Percentiles rank a stretch among this genome's conserved stretches.
Evolutionary conservation across 2,329 filamentous ascomycete species (phyloP).

Genomic region (Pseudogymnoascus sp.): DNA sequence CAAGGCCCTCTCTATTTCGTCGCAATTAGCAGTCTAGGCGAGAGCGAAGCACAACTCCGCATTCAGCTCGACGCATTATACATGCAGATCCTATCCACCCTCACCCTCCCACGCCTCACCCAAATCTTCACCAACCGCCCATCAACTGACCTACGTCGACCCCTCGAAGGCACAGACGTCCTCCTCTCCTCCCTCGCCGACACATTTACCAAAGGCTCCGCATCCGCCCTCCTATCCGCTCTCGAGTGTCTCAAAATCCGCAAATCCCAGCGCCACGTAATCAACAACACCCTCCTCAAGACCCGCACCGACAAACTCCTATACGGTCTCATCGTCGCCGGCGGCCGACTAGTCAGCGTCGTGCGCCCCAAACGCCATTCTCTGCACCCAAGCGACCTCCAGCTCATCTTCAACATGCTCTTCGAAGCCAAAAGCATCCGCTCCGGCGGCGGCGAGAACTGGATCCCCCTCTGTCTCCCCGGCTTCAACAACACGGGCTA

Average conservation of each 20-base stretch:
- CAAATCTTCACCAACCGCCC: slow-evolving; percentile 84
- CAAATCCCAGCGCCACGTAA: slow-evolving; percentile 75
- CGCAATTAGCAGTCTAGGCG: slow-evolving; percentile 83
- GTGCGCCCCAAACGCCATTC: slow-evolving; percentile 82
- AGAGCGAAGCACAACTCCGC: slow-evolving; percentile 81
- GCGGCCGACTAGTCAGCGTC: slow-evolving; percentile 87
- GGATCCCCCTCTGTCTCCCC: slow-evolving; percentile 91
- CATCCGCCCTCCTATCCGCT: slow-evolving; percentile 78
- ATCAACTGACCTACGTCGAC: slow-evolving; percentile 86
- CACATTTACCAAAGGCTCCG: slow-evolving; percentile 86
- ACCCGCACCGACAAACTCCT: slow-evolving; percentile 68
- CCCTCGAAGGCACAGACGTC: slow-evolving; percentile 83
- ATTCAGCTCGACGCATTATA: slow-evolving; percentile 88
- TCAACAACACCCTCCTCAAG: slow-evolving; percentile 82
- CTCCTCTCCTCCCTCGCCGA: slow-evolving; percentile 87
- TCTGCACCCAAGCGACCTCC: slow-evolving; percentile 87
- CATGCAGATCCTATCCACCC: slow-evolving; percentile 94
- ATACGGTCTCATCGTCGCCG: slow-evolving; percentile 88
- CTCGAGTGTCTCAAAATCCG: slow-evolving; percentile 88
- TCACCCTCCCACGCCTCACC: slow-evolving; percentile 79
- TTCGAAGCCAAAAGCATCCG: slow-evolving; percentile 92
- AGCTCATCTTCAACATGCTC: slow-evolving; percentile 98
- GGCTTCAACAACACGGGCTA: slow-evolving; percentile 97
- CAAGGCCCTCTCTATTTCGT: slow-evolving; percentile 87
- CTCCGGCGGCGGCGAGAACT: slow-evolving; percentile 86